These are phyloP conservation scores for Cadophora sp. DNA, from an alignment of 2,329 filamentous ascomycete species.

Conservation along the genomic window DNA sequence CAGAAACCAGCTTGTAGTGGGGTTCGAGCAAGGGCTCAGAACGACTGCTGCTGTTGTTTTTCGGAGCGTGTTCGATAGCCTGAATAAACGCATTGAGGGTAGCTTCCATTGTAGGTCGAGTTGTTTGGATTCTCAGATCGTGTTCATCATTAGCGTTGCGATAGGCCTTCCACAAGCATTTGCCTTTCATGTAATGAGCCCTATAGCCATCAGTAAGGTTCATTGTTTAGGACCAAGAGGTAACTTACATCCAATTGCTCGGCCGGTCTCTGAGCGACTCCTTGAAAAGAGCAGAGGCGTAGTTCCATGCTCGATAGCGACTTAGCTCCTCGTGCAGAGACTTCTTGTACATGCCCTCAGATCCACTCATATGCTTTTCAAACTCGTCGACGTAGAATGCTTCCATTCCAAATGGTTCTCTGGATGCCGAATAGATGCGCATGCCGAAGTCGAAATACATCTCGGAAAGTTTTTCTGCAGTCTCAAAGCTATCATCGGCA, in stretches of 20 bases:
- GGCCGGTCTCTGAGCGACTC: conserved; percentile 64
- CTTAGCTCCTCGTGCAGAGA: conserved; percentile 63
- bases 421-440: conserved; percentile 71
- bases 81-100: conserved; percentile 64
- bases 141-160: conserved; percentile 51
- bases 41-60: conserved; percentile 64
- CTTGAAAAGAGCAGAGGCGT: conserved; percentile 66
- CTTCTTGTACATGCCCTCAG: conserved; percentile 62
- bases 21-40: conserved; percentile 73
- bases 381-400: conserved; percentile 69
- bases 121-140: conserved; percentile 47
- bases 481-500: conserved; percentile 60
- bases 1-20: conserved; percentile 73
- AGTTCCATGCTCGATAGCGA: conserved; percentile 68
- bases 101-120: conserved; percentile 47
- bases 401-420: conserved; percentile 72
- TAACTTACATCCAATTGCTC: conserved; percentile 66
- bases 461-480: conserved; percentile 63
- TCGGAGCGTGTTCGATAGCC: conserved; percentile 66
- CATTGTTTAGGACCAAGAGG: neutral
- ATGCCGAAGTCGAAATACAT: conserved; percentile 73
- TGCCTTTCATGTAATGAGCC: conserved; percentile 72
- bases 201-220: conserved; percentile 46
- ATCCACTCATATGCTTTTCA: conserved; percentile 63
- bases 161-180: conserved; percentile 77